Base-by-base conservation (phyloP, 2,329 filamentous ascomycete species). In the Amylocarpus encephaloides region DNA sequence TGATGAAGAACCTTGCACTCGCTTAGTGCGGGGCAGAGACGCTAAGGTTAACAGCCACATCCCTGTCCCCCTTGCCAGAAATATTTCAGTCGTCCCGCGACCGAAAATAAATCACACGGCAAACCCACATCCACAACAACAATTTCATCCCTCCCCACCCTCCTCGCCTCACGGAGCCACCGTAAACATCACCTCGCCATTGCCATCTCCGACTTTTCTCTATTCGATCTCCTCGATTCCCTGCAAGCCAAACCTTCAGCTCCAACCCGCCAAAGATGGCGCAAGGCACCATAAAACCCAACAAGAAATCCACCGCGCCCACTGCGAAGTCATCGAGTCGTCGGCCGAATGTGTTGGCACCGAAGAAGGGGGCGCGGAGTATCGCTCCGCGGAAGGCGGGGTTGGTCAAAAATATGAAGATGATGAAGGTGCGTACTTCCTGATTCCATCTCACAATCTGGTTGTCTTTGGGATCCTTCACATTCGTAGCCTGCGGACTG, bases 331-430 rank as follows among this genome's bases (percentile, higher is more conserved):
- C 46, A 2, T 43, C 54, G 5, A 50, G 50, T 43, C 49, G 57
- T 48, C 69, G 65, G 54, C 61, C 65, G 47, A 63, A 63, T 32
- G 61, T 66, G 6, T 66, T 72, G 33, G 72, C 73, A 11, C 77
- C 76, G 6, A 79, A 78, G 62, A 78, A 76, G 54, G 83, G 83
- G 45, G 70, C 74, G 13, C 74, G 80, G 43, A 73, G 78, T 45
- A 83, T 87, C 60, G 82, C 82, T 46, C 83, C 84, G 2, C 85
- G 85, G 68, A 86, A 85, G 55, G 67, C 74, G 6, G 70, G 70
- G 2, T 68, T 86, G 46, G 73, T 83, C 35, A 74, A 76, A 63
- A 75, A 82, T 63, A 71, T 79, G 56, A 80, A 81, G 61, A 73
- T 85, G 64, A 80, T 77, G 46, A 85, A 83, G 72, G 77, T 79